Base-by-base conservation (phyloP, 75 land plant genomes). In the Sequoia sempervirens region DNA sequence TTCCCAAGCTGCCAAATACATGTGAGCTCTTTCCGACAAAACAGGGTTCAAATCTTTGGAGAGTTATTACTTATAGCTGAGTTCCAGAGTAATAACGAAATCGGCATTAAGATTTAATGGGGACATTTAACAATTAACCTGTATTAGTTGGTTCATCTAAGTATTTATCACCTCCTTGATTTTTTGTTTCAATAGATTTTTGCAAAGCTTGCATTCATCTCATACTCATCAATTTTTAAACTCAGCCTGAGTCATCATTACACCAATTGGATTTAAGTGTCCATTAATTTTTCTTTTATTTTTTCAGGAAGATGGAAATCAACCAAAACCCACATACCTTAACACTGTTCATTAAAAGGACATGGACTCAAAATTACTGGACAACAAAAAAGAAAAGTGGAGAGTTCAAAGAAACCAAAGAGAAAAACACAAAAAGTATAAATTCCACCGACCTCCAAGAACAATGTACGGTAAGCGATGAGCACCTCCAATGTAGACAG, bases 381-480 rank as follows among this genome's bases (percentile, higher is more conserved):
- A 45, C 80, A 82, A 52, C 52, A 15, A 3, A 45, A 58, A 83
- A 61, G 10, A 46, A 56, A 28, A 56, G n/a, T 23, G 66, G n/a
- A 0, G n/a, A 6, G 2, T 23, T 69, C 45, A 50, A 80, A 47
- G 26, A 34, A 80, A 45, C 28, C 83, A n/a, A 36, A 34, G 28
- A 26, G 66, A 47, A 83, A 83, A 83, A 20, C 5, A 20, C n/a
- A 83, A 32, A 47, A 84, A 8, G 37, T 43, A 84, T 12, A 85
- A 36, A 36, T 43, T 37, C 28, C 17, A 83, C 88, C 30, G 32
- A 94, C 98, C 98, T 93, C 95, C 98, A 81, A 95, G 75, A 47
- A 88, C 88, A 54, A 96, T 86, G 81, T 95, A 96, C 47, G 98
- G 98, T 8, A 96, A 46, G 80, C 98, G 91, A 43, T 89, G 94